Evolutionary conservation across 2,329 filamentous ascomycete species (phyloP).

Genomic region (Colletotrichum scovillei): DNA sequence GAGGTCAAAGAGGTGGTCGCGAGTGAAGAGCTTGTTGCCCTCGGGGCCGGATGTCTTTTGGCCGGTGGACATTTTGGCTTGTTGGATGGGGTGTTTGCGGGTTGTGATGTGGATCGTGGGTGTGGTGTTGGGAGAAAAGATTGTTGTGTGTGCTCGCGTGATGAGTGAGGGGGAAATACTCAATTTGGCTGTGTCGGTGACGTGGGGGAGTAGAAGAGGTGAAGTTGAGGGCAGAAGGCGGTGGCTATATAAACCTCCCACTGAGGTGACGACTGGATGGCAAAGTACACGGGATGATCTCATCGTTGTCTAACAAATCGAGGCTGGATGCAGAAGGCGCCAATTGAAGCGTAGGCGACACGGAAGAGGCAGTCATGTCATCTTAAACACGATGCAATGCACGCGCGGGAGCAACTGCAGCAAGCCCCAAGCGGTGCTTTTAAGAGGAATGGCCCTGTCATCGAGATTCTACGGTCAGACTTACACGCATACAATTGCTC

Average conservation of each 20-base stretch:
- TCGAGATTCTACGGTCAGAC: background rate
- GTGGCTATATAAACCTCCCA: constrained; percentile 14
- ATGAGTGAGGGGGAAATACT: background rate
- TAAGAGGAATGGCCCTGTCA: background rate
- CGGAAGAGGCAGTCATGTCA: background rate
- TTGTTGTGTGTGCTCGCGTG: background rate
- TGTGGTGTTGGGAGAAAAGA: background rate
- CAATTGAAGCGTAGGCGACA: background rate
- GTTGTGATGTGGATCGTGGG: background rate
- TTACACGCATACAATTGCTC: background rate
- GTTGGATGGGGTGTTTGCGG: background rate
- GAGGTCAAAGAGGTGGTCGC: constrained; percentile 54
- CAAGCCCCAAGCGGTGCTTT: constrained; percentile 2
- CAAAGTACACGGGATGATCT: constrained; percentile 17
- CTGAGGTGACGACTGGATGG: background rate
- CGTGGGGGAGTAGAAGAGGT: no score
- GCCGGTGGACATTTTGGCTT: constrained; percentile 25
- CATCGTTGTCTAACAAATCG: constrained; percentile 5
- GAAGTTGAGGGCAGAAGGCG: background rate
- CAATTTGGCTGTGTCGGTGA: background rate
- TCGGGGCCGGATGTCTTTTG: constrained; percentile 36
- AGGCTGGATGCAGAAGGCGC: background rate
- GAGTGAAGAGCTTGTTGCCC: constrained; percentile 46
- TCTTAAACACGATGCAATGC: background rate
- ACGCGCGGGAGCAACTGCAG: background rate